Conservation (phyloP, 331 rosid species). For the Cydonia oblonga region DNA sequence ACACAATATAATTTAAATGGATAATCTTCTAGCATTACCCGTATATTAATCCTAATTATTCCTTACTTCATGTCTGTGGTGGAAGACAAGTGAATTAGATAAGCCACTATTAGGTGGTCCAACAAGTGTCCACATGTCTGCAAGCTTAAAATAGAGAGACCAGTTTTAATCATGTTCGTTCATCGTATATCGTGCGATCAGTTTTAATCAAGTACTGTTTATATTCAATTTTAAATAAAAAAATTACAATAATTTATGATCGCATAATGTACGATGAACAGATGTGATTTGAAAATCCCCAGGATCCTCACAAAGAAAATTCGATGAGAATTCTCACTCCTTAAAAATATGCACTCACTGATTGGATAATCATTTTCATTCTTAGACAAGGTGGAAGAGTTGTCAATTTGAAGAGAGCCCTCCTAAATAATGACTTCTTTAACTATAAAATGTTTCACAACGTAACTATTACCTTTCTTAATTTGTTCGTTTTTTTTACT, state of each 20-base stretch:
- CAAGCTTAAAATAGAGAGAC: neutral
- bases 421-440: neutral
- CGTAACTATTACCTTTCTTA: neutral
- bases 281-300: too few species aligned
- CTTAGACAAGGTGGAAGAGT: neutral
- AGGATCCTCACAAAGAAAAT: too few species aligned
- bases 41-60: neutral
- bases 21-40: too few species aligned
- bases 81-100: neutral
- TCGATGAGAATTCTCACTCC: too few species aligned
- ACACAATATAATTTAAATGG: too few species aligned
- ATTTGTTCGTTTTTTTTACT: neutral
- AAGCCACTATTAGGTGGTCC: conserved; percentile 10
- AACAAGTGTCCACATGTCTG: neutral
- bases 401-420: neutral
- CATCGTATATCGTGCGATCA: too few species aligned
- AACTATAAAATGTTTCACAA: neutral
- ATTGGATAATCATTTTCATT: conserved; percentile 20
- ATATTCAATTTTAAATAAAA: too few species aligned
- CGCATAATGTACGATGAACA: too few species aligned
- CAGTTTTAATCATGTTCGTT: rapidly evolving
- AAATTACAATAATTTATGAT: too few species aligned
- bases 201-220: too few species aligned
- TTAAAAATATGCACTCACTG: neutral
- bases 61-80: neutral